Evolutionary conservation across 2,329 filamentous ascomycete genomes (phyloP).

Genomic region (Beauveria sp.): DNA sequence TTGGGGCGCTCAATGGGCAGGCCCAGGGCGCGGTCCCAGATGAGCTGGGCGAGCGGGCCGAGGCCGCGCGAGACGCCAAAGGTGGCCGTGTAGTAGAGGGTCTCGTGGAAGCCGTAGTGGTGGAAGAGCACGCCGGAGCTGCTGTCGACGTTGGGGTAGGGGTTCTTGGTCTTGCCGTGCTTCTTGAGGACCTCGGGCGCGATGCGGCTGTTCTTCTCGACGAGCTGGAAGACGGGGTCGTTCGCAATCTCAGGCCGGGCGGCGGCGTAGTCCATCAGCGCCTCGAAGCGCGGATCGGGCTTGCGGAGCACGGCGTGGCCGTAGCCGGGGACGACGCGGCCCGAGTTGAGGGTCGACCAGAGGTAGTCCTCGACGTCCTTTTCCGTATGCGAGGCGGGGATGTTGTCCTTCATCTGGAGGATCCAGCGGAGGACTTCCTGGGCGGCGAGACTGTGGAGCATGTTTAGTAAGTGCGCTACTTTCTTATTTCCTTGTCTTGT

Average conservation of each 20-base stretch:
- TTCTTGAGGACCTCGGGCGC: slow-evolving; percentile 84
- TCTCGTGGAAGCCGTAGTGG: slow-evolving; percentile 96
- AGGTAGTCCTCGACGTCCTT: slow-evolving; percentile 82
- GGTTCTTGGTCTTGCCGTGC: slow-evolving; percentile 98
- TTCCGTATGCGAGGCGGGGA: slow-evolving; percentile 70
- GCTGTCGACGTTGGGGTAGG: slow-evolving; percentile 94
- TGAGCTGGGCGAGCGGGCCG: slow-evolving; percentile 84
- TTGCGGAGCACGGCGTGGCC: slow-evolving; percentile 94
- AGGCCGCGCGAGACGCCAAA: slow-evolving; percentile 65
- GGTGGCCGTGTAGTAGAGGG: slow-evolving; percentile 81
- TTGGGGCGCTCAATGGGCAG: slow-evolving; percentile 96
- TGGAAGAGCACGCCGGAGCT: slow-evolving; percentile 92
- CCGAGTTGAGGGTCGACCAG: slow-evolving; percentile 87
- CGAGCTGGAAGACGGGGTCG: slow-evolving; percentile 88
- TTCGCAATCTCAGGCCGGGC: slow-evolving; percentile 75
- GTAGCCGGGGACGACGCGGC: slow-evolving; percentile 90
- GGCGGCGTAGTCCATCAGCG: slow-evolving; percentile 90
- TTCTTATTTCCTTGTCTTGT: neutral
- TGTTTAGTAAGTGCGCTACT: neutral
- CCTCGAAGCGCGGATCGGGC: slow-evolving; percentile 93
- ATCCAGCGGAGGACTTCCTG: slow-evolving; percentile 98
- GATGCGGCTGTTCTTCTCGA: slow-evolving; percentile 87
- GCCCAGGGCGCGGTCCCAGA: slow-evolving; percentile 92
- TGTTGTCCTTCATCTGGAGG: slow-evolving; percentile 84
- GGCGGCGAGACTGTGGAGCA: slow-evolving; percentile 60